These are phyloP conservation scores for Vanderwaltozyma yarrowii DNA, from an alignment of 805 yeast genomes.

Conservation along the genomic window DNA sequence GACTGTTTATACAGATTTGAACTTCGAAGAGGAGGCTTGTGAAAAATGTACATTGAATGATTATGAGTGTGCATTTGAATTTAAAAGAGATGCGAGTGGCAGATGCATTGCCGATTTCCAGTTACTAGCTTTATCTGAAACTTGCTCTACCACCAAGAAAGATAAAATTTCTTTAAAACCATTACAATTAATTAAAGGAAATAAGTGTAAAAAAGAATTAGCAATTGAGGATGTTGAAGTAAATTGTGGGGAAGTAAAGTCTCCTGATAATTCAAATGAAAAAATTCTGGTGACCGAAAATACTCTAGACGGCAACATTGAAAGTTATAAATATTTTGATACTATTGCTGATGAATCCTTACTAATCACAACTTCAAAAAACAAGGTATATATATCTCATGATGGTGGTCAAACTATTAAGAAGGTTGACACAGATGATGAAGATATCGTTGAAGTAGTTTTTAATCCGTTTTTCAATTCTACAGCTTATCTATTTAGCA, in stretches of 20 bases:
- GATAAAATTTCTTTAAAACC: conserved; percentile 11
- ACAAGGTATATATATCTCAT: conserved; percentile 52
- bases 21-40: conserved; percentile 44
- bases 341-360: conserved; percentile 51
- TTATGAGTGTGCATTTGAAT: conserved; percentile 59
- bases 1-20: conserved; percentile 29
- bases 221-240: conserved; percentile 21
- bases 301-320: conserved; percentile 42
- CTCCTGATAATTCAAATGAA: conserved; percentile 9
- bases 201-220: conserved; percentile 18
- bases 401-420: conserved; percentile 53
- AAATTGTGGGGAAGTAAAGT: conserved; percentile 14
- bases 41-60: conserved; percentile 50
- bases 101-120: conserved; percentile 38
- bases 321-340: conserved; percentile 40
- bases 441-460: conserved; percentile 42
- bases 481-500: conserved; percentile 34
- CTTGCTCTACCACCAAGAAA: conserved; percentile 11
- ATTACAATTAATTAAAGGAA: conserved; percentile 8
- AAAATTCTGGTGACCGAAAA: conserved; percentile 32
- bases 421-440: conserved; percentile 28
- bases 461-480: conserved; percentile 41
- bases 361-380: conserved; percentile 44
- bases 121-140: conserved; percentile 11
- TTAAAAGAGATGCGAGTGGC: conserved; percentile 29